phyloP scores from a whole-genome alignment of 2,329 filamentous ascomycete species.

The Calonectria pteridis region DNA sequence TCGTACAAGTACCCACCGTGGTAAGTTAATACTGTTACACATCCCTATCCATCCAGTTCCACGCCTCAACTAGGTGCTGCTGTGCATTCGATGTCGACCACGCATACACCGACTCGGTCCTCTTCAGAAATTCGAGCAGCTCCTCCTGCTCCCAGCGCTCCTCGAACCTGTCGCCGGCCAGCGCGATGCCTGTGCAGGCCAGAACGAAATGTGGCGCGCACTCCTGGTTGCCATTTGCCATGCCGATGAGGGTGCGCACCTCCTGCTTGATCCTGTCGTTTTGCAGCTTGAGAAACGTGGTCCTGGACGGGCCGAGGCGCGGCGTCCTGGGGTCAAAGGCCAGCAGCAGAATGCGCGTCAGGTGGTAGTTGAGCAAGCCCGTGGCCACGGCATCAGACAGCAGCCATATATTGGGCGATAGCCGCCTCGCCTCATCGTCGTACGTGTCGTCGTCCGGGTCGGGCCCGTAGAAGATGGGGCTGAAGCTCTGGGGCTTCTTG shows the following conservation, averaged over 20 bases:
- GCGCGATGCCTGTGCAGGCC: constrained; percentile 36
- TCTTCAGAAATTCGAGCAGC: constrained; percentile 49
- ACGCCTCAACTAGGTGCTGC: constrained; percentile 36
- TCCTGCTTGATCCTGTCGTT: constrained; percentile 36
- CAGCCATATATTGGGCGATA: constrained; percentile 30
- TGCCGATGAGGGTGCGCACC: constrained; percentile 31
- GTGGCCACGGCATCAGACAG: constrained; percentile 34
- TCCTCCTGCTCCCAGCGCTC: constrained; percentile 52
- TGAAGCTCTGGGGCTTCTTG: constrained; percentile 37
- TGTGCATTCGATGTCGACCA: constrained; percentile 32
- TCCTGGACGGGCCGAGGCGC: constrained; percentile 26
- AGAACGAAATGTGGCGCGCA: constrained; percentile 17
- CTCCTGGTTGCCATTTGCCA: constrained; percentile 30
- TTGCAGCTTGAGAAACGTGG: constrained; percentile 18
- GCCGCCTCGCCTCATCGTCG: not conserved
- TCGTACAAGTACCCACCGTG: not conserved
- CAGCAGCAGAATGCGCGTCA: constrained; percentile 34
- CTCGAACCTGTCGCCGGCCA: constrained; percentile 53
- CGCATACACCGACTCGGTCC: constrained; percentile 39
- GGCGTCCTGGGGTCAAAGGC: constrained; percentile 34
- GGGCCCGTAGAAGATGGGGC: constrained; percentile 21
- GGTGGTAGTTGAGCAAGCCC: constrained; percentile 37
- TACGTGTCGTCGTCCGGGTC: not conserved
- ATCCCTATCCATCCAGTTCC: constrained; percentile 32
- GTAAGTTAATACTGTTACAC: not conserved